phyloP scores from a whole-genome alignment of 371 early-diverging fungal genomes.

The Mortierella sp. region DNA sequence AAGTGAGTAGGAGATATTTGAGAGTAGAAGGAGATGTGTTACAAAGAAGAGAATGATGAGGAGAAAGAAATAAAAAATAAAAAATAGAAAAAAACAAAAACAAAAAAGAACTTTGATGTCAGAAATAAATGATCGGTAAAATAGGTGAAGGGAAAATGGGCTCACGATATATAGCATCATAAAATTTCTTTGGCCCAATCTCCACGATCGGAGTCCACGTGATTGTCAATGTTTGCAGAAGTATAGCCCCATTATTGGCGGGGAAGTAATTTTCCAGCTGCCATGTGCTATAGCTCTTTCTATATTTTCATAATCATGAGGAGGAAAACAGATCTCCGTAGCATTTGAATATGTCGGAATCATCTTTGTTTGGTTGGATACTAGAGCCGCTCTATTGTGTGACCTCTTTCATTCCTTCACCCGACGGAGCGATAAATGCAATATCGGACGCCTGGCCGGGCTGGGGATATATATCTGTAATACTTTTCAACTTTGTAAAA shows the following conservation, averaged over 20 bases:
- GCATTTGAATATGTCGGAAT: too few relatives aligned
- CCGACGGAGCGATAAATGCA: too few relatives aligned
- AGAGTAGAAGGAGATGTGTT: background rate
- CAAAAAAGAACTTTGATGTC: background rate
- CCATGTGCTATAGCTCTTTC: too few relatives aligned
- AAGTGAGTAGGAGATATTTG: background rate
- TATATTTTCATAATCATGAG: too few relatives aligned
- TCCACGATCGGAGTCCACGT: background rate
- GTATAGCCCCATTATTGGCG: background rate
- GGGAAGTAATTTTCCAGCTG: background rate
- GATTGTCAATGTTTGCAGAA: background rate
- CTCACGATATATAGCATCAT: too few relatives aligned
- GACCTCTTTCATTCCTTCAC: background rate
- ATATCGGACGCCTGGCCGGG: too few relatives aligned
- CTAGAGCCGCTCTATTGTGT: too few relatives aligned
- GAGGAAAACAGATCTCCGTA: too few relatives aligned
- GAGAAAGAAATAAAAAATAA: background rate
- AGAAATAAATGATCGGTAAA: background rate
- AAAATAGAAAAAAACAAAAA: constrained; percentile 3
- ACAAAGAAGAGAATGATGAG: too few relatives aligned
- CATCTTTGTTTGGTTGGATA: too few relatives aligned
- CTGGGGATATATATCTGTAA: too few relatives aligned
- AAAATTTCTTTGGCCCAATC: background rate
- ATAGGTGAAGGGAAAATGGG: background rate
- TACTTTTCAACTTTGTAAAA: too few relatives aligned